Conservation (phyloP, 139 green algal species). For the Coelastrella sp. region DNA sequence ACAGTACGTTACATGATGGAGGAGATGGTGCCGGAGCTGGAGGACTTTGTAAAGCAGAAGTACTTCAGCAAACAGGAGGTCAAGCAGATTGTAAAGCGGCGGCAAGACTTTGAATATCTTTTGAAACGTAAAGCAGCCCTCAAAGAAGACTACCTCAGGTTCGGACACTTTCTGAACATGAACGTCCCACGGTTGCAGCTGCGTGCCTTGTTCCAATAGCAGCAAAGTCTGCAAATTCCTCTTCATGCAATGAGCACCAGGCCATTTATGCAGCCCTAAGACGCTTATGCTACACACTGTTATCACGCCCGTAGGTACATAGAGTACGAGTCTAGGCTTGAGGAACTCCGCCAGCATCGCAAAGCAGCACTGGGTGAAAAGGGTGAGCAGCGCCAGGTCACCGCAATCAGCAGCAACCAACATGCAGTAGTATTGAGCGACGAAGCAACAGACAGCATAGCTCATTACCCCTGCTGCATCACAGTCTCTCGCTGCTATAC, state of each 20-base stretch:
- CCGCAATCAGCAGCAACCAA: not conserved
- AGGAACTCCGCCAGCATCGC: constrained; percentile 76
- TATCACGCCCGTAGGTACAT: constrained; percentile 70
- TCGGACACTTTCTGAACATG: not conserved
- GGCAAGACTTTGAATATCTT: constrained; percentile 91
- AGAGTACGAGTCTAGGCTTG: constrained; percentile 87
- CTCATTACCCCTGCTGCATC: too few species aligned
- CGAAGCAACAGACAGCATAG: too few species aligned
- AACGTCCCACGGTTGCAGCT: too few species aligned
- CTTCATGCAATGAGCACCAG: not conserved
- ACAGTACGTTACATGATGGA: constrained; percentile 92
- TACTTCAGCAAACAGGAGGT: constrained; percentile 90
- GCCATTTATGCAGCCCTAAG: not conserved
- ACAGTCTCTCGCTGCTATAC: too few species aligned
- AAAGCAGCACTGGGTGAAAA: constrained; percentile 48
- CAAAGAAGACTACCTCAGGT: constrained; percentile 86
- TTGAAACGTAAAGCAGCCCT: constrained; percentile 83
- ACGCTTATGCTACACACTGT: not conserved
- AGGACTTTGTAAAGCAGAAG: constrained; percentile 89
- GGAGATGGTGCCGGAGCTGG: constrained; percentile 96
- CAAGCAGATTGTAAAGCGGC: constrained; percentile 82
- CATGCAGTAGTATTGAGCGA: too few species aligned
- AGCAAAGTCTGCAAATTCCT: not conserved
- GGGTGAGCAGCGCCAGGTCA: not conserved
- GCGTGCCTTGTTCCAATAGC: too few species aligned